Conservation (phyloP, 768 basidiomycete species). For the Tricholomella constricta region DNA sequence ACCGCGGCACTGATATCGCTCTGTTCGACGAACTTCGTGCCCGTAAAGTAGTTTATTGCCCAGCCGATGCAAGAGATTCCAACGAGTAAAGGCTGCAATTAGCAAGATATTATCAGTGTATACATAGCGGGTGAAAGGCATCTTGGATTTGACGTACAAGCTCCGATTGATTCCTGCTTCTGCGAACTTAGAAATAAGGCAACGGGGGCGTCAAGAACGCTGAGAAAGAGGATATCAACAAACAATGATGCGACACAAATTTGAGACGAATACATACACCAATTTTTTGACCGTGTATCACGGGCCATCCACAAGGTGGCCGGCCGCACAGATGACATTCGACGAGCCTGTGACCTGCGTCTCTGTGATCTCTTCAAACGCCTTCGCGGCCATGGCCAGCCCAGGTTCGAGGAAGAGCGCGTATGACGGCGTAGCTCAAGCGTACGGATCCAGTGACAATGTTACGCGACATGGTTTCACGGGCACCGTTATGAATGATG, state of each 20-base stretch:
- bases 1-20: conserved; percentile 79
- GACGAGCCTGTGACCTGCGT: conserved; percentile 46
- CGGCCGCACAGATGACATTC: conserved; percentile 61
- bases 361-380: conserved; percentile 61
- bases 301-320: conserved; percentile 56
- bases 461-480: conserved; percentile 79
- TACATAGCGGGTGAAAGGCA: background rate
- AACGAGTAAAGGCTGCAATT: conserved; percentile 30
- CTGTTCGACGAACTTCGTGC: conserved; percentile 61
- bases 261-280: conserved; percentile 62
- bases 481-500: conserved; percentile 68
- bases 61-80: conserved; percentile 70
- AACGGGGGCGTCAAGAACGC: conserved; percentile 70
- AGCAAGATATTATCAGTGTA: background rate
- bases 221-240: conserved; percentile 19
- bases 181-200: conserved; percentile 67
- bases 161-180: conserved; percentile 60
- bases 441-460: conserved; percentile 85
- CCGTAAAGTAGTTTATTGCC: conserved; percentile 76
- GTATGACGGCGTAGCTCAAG: conserved; percentile 78
- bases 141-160: conserved; percentile 35
- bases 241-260: background rate
- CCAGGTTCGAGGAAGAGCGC: conserved; percentile 82
- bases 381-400: conserved; percentile 73
- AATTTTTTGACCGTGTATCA: conserved; percentile 81